Evolutionary conservation across 2,329 filamentous ascomycete species (phyloP), one percentile per base, ranked within the genome.

Genomic region (Chaetomiaceae sp.): DNA sequence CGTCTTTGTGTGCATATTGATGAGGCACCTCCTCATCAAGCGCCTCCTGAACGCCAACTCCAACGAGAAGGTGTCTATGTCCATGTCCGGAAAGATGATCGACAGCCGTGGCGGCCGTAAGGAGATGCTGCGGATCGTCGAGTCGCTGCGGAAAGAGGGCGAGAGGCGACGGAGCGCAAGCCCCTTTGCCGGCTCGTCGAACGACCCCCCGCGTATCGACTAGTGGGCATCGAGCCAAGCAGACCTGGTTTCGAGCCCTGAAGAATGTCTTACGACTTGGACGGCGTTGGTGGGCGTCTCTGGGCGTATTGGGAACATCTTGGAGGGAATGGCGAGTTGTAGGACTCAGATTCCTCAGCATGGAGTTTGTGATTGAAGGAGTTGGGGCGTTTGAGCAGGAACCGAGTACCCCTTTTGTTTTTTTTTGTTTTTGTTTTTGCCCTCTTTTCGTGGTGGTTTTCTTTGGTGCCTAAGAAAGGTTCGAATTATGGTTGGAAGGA

Each of bases 1-100:
- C 16, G 89, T 99, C 1, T 97, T 91, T 67, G 93, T 99, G 3
- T 97, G 93, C 68, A 80, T 97, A 58, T 79, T 92, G 55, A 99
- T 99, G 91, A 83, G 90, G 43, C 87, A 96, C 70, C 72, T 99
- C n/a, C 77, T 99, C 16, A 75, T 96, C 44, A 91, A 90, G 69
- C 77, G 88, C 51, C 75, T 99, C 20, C 73, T 99, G 51, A 81
- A 79, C 58, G 89, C 88, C 8, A 86, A 89, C 63, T 84, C 87
- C 3, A 81, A 82, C 55, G 83, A 92, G 67, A 96, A 95, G 71
- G 86, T 97, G 12, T 91, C 84, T 55, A 97, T 99, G 93, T 93
- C 87, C 63, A 86, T 97, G 79, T 83, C 80, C 5, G 88, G 87
- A 20, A 90, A 89, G 66, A 79, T 86, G 63, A 84, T 97, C 44